phyloP scores from a whole-genome alignment of 345 rosid species.

The Ceriops zippeliana region DNA sequence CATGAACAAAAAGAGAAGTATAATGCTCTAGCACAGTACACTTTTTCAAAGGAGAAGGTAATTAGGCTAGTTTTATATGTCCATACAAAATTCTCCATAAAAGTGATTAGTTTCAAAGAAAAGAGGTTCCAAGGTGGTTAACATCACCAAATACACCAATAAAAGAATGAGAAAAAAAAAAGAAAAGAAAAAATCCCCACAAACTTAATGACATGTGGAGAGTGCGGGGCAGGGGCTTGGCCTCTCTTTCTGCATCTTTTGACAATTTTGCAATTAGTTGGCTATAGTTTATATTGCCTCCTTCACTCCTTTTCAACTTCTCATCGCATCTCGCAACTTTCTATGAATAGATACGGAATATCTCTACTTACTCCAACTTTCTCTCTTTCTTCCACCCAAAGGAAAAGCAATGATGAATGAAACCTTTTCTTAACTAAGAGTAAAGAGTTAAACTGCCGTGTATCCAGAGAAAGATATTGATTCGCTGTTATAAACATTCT shows the following conservation, averaged over 20 bases:
- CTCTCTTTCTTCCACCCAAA: slow-evolving; percentile 26
- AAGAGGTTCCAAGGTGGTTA: slow-evolving; percentile 28
- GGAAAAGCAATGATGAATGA: slow-evolving; percentile 18
- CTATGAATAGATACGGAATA: slow-evolving; percentile 13
- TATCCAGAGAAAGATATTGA: neutral
- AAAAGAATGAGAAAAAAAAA: neutral
- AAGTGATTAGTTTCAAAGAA: neutral
- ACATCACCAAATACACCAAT: too few relatives aligned
- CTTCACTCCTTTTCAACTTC: slow-evolving; percentile 14
- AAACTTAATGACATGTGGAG: neutral
- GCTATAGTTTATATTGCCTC: slow-evolving; percentile 1
- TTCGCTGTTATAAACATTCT: too few relatives aligned
- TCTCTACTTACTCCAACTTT: slow-evolving; percentile 27
- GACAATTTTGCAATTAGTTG: slow-evolving; percentile 14
- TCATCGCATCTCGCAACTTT: neutral
- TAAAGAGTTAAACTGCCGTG: neutral
- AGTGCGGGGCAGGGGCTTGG: neutral
- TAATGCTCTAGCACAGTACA: too few relatives aligned
- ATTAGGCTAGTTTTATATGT: too few relatives aligned
- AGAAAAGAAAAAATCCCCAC: neutral
- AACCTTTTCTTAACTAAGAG: neutral
- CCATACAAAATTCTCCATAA: too few relatives aligned
- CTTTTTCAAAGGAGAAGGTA: too few relatives aligned
- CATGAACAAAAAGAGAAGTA: too few relatives aligned
- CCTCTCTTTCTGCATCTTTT: slow-evolving; percentile 11